Evolutionary conservation across 2,329 filamentous ascomycete species (phyloP), one percentile per base, ranked within the genome.

Genomic region (Aspergillus sp.): DNA sequence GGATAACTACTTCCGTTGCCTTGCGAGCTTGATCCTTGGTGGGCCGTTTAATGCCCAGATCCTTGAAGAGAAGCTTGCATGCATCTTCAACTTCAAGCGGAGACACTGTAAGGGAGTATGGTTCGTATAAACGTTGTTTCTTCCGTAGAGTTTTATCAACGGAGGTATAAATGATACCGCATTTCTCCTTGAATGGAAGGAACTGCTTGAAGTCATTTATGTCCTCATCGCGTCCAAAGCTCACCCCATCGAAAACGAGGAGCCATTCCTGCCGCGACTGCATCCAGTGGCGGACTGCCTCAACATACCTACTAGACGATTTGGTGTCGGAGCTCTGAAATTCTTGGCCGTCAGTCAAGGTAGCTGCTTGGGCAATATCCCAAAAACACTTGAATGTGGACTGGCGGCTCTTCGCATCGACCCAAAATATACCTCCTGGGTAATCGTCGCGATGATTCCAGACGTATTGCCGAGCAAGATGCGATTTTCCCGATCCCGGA

Each of bases 361-460:
- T 80, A 15, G 81, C 82, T 14, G 80, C 82, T 66, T 83, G 82
- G 1, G 85, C 86, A 60, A 90, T 87, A 49, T 86, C 83, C 83
- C 85, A 87, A 67, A 84, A 90, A 33, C 84, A 84, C 48, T 84
- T 82, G 52, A 82, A 82, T 35, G 85, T 77, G 50, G 87, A 85
- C 52, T 84, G 75, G 3, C 78, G 68, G 1, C 83, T 84, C 62
- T 85, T 87, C 8, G 86, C 84, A 49, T 86, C 81, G 15, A 90
- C 80, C 88, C 88, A 90, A 69, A 88, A 90, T 44, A 89, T 79
- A 1, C 88, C 88, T 2, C 86, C 86, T 0, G 83, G 81, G 63
- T 87, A 90, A 59, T 83, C 76, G 4, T 79, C 73, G 37, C 79
- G 82, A 64, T 89, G 82, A 4, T 77, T 71, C 64, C 86, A 88